Base-by-base conservation (phyloP, 352 stramenopile genomes). In the Pythium angustatum region DNA sequence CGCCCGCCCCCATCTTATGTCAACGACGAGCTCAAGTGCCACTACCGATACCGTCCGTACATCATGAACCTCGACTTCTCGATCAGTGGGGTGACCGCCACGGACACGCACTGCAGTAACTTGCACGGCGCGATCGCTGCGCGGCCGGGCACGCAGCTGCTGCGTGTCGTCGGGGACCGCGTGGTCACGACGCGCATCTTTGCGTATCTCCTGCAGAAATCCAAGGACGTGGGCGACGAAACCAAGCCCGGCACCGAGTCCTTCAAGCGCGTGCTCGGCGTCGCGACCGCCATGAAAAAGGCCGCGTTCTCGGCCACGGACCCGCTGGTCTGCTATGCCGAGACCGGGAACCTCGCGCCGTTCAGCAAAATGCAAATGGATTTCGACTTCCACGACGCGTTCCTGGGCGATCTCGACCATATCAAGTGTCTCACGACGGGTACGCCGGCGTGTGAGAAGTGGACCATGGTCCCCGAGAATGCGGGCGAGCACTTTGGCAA, bases 21-120 rank as follows among this genome's bases (percentile, higher is more conserved):
- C 21, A 49, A 58, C 52, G 22, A 58, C 8, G 12, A 48, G 0
- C 34, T 58, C 21, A 47, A 49, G 34, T 58, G 52, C 36, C 52
- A 58, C 33, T 58, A 58, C 21, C 34, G 33, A 1, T 58, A 38
- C 31, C 52, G 52, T 9, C 52, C 52, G 30, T 58, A 38, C 36
- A 36, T 49, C 12, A 58, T 58, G 52, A 47, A 36, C 19, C 22
- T 58, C 21, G 52, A 58, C 17, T 36, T 31, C 22, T 30, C 3
- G 6, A 30, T 50, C n/a, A 30, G 11, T 1, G n/a, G 22, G 28
- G n/a, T 6, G 12, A 47, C 7, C n/a, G n/a, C n/a, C n/a, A n/a
- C n/a, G n/a, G n/a, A n/a, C 9, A 47, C 0, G 2, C 48, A 40
- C 21, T 47, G 51, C n/a, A 10, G 21, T 14, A 45, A 57, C 30